Evolutionary conservation across 257 asterid species (phyloP).

Genomic region (Solanum appendiculatum): DNA sequence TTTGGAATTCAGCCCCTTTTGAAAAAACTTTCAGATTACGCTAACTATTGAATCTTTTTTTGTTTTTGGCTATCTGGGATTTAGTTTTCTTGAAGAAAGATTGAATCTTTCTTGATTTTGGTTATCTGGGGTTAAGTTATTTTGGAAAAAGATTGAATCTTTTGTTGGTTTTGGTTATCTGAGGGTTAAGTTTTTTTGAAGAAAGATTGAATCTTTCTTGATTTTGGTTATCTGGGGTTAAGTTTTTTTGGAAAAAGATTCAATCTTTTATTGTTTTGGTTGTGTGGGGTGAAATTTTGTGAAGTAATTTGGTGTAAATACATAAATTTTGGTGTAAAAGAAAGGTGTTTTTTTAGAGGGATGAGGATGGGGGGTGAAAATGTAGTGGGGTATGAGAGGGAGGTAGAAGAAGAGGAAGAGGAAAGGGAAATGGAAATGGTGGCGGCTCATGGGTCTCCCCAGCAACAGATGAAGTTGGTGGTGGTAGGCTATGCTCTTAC

Average conservation of each 20-base stretch:
- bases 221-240: not conserved
- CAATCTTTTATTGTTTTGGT: not conserved
- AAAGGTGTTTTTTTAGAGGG: not conserved
- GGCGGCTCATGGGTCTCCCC: constrained; percentile 14
- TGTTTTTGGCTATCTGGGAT: not conserved
- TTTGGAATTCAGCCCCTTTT: not conserved
- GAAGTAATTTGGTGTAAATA: not conserved
- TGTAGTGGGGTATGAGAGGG: not conserved
- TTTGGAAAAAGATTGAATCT: not conserved
- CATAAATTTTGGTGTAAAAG: not conserved
- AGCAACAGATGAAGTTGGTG: not conserved
- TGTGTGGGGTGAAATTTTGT: not conserved
- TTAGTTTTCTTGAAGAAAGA: not conserved
- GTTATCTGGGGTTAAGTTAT: not conserved
- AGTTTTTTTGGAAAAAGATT: not conserved
- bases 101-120: not conserved
- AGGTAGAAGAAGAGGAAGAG: constrained; percentile 8
- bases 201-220: not conserved
- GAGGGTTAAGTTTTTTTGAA: not conserved
- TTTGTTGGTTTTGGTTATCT: not conserved
- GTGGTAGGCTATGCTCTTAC: constrained; percentile 87
- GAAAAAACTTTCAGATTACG: not conserved
- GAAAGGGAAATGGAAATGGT: constrained; percentile 22
- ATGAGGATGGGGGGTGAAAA: not conserved
- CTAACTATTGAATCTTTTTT: not conserved